A percentile compares a stretch with the other conserved stretches of the same genome.
These are phyloP conservation scores for Rhexocercosporidium sp. DNA, from an alignment of 2,329 filamentous ascomycete genomes.

Conservation along the genomic window DNA sequence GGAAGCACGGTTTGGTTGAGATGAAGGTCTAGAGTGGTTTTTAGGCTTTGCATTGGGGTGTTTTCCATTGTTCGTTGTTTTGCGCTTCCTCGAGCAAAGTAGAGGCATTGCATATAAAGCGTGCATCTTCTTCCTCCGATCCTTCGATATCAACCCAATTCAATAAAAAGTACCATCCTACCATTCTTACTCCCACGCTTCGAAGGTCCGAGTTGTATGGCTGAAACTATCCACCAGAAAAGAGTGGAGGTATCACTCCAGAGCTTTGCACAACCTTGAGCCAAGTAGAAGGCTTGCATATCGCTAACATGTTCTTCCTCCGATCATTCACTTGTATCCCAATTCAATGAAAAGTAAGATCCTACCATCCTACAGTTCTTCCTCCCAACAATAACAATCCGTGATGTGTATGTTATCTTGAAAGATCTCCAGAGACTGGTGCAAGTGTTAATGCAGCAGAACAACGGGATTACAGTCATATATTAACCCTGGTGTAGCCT, in stretches of 20 bases:
- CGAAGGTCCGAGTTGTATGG: not conserved
- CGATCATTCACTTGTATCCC: slow-evolving; percentile 7
- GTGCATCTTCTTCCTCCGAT: slow-evolving; percentile 15
- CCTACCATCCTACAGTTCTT: not conserved
- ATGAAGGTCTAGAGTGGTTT: slow-evolving; percentile 79
- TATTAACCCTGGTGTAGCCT: not conserved
- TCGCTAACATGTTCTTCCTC: slow-evolving; percentile 13
- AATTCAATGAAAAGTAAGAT: slow-evolving; percentile 6
- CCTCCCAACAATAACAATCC: not conserved
- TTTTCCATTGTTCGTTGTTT: not conserved
- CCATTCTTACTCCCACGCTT: not conserved
- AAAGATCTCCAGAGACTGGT: not conserved
- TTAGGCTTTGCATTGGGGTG: not conserved
- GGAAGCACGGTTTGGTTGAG: slow-evolving; percentile 91
- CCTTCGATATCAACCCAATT: slow-evolving; percentile 11
- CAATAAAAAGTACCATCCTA: slow-evolving; percentile 9
- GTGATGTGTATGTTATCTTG: not conserved
- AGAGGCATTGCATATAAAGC: slow-evolving; percentile 15
- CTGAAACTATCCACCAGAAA: not conserved
- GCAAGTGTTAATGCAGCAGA: no score
- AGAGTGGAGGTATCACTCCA: not conserved
- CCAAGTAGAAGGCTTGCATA: slow-evolving; percentile 5
- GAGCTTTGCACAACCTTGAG: not conserved
- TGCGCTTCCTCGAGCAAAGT: slow-evolving; percentile 11
- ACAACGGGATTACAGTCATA: no score